Conservation (phyloP, 1,284 basidiomycete species). For the Naganishia sp. region DNA sequence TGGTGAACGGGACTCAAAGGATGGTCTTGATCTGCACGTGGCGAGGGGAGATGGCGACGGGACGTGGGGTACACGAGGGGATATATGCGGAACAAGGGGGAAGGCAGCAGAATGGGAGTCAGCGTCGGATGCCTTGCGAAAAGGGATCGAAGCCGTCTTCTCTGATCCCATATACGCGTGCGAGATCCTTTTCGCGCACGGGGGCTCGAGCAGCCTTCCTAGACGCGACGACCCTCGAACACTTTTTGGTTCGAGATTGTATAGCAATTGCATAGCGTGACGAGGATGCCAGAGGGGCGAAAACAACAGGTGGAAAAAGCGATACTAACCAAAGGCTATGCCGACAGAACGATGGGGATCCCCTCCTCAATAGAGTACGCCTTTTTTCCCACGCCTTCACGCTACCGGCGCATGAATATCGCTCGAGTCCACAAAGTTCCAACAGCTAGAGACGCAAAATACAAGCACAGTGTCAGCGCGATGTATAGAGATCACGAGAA, state of each 20-base stretch:
- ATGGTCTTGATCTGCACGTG: slow-evolving; percentile 36
- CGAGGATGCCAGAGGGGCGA: neutral
- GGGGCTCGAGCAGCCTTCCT: no score
- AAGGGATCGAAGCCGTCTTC: slow-evolving; percentile 6
- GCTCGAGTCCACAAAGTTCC: neutral
- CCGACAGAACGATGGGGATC: no score
- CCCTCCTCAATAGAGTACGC: no score
- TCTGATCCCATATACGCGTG: neutral
- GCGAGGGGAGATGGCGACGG: slow-evolving; percentile 29
- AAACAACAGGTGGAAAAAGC: neutral
- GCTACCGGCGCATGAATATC: slow-evolving; percentile 11
- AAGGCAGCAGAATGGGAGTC: neutral
- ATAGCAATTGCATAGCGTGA: slow-evolving; percentile 18
- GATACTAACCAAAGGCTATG: slow-evolving; percentile 19
- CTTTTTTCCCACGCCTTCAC: no score
- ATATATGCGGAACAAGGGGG: neutral
- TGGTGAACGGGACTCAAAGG: slow-evolving; percentile 46
- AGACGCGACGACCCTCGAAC: neutral
- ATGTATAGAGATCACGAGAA: neutral
- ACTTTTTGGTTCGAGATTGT: slow-evolving; percentile 1
- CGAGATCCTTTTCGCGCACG: no score
- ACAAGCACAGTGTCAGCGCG: neutral
- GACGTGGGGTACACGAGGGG: slow-evolving; percentile 29
- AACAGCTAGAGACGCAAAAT: neutral
- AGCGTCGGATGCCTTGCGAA: neutral